Evolutionary conservation across 306 rosid species (phyloP).

Genomic region (Cucurbita ficifolia): DNA sequence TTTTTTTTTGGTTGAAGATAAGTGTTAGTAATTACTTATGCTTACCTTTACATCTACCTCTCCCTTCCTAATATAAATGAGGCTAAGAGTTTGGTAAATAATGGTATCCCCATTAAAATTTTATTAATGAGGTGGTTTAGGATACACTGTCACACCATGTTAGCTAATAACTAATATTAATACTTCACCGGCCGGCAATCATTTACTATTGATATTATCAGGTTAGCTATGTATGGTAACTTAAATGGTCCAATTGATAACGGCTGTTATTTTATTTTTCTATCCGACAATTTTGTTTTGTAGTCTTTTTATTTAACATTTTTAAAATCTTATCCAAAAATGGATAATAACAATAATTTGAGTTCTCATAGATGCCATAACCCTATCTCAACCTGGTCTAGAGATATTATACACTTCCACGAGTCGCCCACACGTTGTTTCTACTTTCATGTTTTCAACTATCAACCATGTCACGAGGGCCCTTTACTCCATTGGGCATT

Average conservation of each 20-base stretch:
- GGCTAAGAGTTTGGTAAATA: too few species aligned
- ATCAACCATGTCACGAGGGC: not conserved
- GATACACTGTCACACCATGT: not conserved
- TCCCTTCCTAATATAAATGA: too few species aligned
- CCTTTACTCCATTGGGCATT: too few species aligned
- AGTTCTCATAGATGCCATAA: too few species aligned
- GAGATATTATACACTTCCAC: not conserved
- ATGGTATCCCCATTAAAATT: not conserved
- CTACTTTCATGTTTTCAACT: not conserved
- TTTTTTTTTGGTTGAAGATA: too few species aligned
- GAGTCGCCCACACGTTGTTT: not conserved
- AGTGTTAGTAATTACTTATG: too few species aligned
- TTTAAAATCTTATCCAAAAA: not conserved
- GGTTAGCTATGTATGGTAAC: not conserved
- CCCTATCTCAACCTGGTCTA: not conserved
- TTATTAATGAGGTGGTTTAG: not conserved
- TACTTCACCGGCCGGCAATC: not conserved
- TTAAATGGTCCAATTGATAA: not conserved
- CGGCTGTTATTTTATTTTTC: not conserved
- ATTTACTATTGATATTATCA: too few species aligned
- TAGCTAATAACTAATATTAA: not conserved
- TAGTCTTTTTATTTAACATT: too few species aligned
- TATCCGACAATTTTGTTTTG: not conserved
- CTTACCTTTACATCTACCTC: too few species aligned
- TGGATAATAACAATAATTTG: not conserved